These are phyloP conservation scores for Malus orientalis DNA, from an alignment of 306 rosid genomes.

Conservation along the genomic window DNA sequence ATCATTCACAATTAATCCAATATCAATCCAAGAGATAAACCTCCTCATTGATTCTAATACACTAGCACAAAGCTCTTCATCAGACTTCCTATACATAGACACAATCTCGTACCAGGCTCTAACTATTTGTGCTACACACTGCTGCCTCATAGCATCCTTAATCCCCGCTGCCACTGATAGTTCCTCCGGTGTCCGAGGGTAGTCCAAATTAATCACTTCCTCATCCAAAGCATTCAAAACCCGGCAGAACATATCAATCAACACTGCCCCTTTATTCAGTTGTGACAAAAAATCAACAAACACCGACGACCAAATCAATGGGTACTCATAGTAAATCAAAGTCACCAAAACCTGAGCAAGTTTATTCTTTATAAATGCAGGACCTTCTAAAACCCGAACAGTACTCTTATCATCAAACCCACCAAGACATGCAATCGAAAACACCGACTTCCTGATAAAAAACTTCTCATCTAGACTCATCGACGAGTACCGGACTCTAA, in stretches of 20 bases:
- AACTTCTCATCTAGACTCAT: constrained; percentile 63
- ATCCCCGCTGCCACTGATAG: constrained; percentile 48
- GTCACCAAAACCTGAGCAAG: constrained; percentile 82
- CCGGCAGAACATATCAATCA: constrained; percentile 93
- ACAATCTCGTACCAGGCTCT: constrained; percentile 76
- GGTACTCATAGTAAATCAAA: constrained; percentile 75
- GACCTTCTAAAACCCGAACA: constrained; percentile 60
- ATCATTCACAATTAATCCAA: constrained; percentile 77
- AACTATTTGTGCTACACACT: constrained; percentile 56
- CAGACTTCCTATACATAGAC: constrained; percentile 50
- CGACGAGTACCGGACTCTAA: constrained; percentile 60
- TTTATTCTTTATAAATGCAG: constrained; percentile 71
- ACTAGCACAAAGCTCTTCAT: constrained; percentile 57
- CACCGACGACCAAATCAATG: constrained; percentile 70
- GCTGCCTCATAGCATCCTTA: constrained; percentile 90
- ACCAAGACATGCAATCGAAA: constrained; percentile 67
- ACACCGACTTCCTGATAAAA: constrained; percentile 61
- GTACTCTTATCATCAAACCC: constrained; percentile 46
- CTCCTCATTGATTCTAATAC: constrained; percentile 78
- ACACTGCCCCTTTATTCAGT: constrained; percentile 59
- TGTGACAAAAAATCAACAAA: constrained; percentile 74
- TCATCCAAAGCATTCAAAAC: constrained; percentile 82
- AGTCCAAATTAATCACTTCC: constrained; percentile 77
- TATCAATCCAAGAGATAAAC: constrained; percentile 91
- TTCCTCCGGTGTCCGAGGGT: constrained; percentile 68